phyloP scores from a whole-genome alignment of 1,139 yeast species.

The Suhomyces anneliseae region DNA sequence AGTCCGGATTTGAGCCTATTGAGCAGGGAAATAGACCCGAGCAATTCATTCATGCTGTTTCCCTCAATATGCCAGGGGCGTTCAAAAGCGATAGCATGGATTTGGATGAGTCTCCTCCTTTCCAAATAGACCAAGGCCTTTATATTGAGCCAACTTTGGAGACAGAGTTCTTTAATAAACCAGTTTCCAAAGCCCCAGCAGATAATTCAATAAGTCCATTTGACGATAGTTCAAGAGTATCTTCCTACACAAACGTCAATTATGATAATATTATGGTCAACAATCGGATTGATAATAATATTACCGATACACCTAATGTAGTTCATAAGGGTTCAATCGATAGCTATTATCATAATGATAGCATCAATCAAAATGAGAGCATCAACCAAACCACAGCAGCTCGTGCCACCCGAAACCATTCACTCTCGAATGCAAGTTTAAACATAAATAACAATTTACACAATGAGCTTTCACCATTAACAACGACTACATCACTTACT shows the following conservation, averaged over 20 bases:
- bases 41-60: conserved; percentile 10
- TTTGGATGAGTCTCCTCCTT: conserved; percentile 42
- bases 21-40: conserved; percentile 6
- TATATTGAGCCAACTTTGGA: conserved; percentile 5
- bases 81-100: conserved; percentile 36
- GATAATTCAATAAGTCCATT: conserved; percentile 11
- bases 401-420: conserved; percentile 8
- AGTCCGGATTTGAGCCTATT: conserved; percentile 4
- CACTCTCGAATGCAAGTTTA: conserved; percentile 11
- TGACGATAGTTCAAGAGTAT: conserved; percentile 13
- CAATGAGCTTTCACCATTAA: conserved; percentile 42
- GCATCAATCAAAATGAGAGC: conserved; percentile 5
- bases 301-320: neutral
- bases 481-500: conserved; percentile 48
- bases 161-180: neutral
- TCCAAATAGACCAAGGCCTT: conserved; percentile 38
- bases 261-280: conserved; percentile 5
- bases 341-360: conserved; percentile 12
- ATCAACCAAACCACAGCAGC: conserved; percentile 8
- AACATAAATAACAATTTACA: conserved; percentile 10
- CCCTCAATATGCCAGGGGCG: conserved; percentile 34
- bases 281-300: neutral
- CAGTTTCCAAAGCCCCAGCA: conserved; percentile 1
- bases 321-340: conserved; percentile 14
- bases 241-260: conserved; percentile 11